Evolutionary conservation across 805 yeast species (phyloP).

Genomic region (Cyberlindnera japonica): DNA sequence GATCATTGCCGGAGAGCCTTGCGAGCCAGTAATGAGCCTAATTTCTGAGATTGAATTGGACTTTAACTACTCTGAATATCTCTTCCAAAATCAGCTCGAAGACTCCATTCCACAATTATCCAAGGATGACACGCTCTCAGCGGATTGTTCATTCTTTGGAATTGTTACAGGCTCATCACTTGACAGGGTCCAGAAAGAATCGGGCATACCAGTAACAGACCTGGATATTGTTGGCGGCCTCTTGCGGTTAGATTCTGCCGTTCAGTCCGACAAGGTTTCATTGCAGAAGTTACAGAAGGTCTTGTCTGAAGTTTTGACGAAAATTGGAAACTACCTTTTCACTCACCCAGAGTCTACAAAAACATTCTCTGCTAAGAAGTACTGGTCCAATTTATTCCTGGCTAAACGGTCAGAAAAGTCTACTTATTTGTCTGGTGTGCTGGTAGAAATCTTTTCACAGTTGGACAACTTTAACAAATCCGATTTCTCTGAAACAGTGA

Average conservation of each 20-base stretch:
- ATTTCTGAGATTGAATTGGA: conserved; percentile 16
- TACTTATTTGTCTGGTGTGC: conserved; percentile 29
- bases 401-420: conserved; percentile 22
- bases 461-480: conserved; percentile 18
- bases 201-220: conserved; percentile 40
- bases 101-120: conserved; percentile 9
- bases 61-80: conserved; percentile 22
- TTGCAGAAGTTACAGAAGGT: conserved; percentile 26
- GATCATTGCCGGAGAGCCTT: conserved; percentile 57
- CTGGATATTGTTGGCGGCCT: conserved; percentile 47
- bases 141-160: conserved; percentile 32
- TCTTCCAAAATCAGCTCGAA: conserved; percentile 19
- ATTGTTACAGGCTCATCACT: conserved; percentile 32
- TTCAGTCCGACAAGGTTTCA: conserved; percentile 24
- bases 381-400: conserved; percentile 29
- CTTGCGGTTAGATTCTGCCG: conserved; percentile 34
- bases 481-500: conserved; percentile 16
- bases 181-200: conserved; percentile 24
- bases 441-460: conserved; percentile 37
- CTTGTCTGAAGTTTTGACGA: conserved; percentile 38
- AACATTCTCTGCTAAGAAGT: conserved; percentile 23
- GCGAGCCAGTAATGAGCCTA: conserved; percentile 10
- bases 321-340: conserved; percentile 40
- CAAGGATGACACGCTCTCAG: conserved; percentile 15
- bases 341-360: conserved; percentile 16